Evolutionary conservation across 1,284 basidiomycete genomes (phyloP).

Genomic region (Melampsora abietis-canadensis): DNA sequence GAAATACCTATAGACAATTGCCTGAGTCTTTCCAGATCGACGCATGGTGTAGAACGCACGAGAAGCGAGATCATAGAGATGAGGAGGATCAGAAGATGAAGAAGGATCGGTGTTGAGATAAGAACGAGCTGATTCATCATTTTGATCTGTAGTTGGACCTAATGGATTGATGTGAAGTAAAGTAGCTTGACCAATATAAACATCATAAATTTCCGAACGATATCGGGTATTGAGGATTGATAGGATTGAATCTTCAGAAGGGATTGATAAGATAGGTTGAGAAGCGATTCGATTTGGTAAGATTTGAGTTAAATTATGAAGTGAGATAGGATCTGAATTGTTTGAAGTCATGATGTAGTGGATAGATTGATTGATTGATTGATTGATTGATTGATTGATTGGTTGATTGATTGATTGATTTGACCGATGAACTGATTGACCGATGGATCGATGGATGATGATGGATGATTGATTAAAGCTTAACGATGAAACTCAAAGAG

Average conservation of each 20-base stretch:
- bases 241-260: constrained; percentile 75
- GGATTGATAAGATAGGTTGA: constrained; percentile 62
- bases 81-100: constrained; percentile 58
- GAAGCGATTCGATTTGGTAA: constrained; percentile 55
- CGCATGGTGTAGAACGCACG: constrained; percentile 77
- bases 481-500: constrained; percentile 2
- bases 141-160: constrained; percentile 68
- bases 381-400: no score
- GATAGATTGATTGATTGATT: no score
- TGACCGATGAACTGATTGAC: no score
- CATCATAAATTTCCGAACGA: constrained; percentile 76
- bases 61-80: constrained; percentile 80
- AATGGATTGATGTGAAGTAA: constrained; percentile 81
- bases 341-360: not conserved
- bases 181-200: constrained; percentile 68
- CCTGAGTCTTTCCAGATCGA: constrained; percentile 71
- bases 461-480: no score
- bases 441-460: constrained; percentile 10
- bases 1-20: constrained; percentile 70
- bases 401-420: no score
- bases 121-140: constrained; percentile 73
- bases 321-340: constrained; percentile 32
- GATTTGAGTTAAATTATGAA: constrained; percentile 47
- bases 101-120: constrained; percentile 59
- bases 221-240: constrained; percentile 76